Conservation (phyloP, 2,329 filamentous ascomycete genomes). For the Alternaria ventricosa region DNA sequence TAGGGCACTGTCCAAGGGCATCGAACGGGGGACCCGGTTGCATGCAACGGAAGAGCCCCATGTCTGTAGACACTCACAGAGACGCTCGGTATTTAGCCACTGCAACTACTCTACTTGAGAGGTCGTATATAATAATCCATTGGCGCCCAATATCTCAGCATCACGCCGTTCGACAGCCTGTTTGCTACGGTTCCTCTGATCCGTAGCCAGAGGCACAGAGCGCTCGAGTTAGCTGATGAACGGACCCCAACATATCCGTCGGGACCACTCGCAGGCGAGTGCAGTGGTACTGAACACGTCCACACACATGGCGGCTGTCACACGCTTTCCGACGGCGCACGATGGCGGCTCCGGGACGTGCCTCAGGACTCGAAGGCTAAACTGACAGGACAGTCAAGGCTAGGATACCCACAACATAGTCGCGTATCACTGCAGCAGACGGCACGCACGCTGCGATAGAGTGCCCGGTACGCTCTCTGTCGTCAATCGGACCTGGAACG, state of each 20-base stretch:
- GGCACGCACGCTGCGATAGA: constrained; percentile 5
- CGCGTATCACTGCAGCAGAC: constrained; percentile 36
- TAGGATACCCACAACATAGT: constrained; percentile 28
- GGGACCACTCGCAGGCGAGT: constrained; percentile 17
- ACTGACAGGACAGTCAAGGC: constrained; percentile 27
- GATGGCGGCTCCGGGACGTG: constrained; percentile 20
- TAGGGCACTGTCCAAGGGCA: constrained; percentile 33
- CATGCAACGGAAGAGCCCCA: constrained; percentile 34
- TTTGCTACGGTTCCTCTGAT: constrained; percentile 34
- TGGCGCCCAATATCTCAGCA: constrained; percentile 37
- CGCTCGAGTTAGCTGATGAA: constrained; percentile 7
- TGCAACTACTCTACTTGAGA: constrained; percentile 42
- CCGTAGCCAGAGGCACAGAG: constrained; percentile 23
- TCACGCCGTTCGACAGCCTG: constrained; percentile 19
- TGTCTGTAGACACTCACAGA: constrained; percentile 33
- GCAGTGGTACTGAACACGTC: constrained; percentile 36
- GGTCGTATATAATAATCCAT: constrained; percentile 37
- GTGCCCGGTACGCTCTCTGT: background rate
- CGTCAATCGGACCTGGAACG: constrained; percentile 6
- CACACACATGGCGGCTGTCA: constrained; percentile 43
- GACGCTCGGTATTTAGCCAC: constrained; percentile 41
- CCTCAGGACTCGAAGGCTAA: constrained; percentile 29
- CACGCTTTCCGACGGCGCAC: constrained; percentile 15
- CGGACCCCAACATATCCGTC: constrained; percentile 9
- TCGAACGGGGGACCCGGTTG: constrained; percentile 35